Conservation (phyloP, 2,329 filamentous ascomycete genomes). For the Lasiodiplodia sp. region DNA sequence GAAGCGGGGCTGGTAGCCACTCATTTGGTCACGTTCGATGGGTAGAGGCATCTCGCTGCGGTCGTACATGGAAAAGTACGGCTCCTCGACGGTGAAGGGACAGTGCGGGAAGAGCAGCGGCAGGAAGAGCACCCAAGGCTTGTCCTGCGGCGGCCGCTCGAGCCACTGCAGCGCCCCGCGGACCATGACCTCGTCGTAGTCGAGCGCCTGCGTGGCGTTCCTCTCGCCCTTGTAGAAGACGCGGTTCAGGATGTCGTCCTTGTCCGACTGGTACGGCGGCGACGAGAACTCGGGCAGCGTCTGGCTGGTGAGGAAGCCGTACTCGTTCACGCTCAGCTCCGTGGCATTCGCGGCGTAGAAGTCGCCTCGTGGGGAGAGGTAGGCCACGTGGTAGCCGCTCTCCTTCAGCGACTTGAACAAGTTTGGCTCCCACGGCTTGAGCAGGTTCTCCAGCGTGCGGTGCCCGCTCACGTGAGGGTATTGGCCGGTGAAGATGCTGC, state of each 20-base stretch:
- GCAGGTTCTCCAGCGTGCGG: conserved; percentile 55
- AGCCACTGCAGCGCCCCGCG: conserved; percentile 54
- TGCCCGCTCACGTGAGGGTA: conserved; percentile 58
- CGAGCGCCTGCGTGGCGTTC: conserved; percentile 46
- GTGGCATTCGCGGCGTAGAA: conserved; percentile 54
- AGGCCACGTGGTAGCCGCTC: conserved; percentile 57
- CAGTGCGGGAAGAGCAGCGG: conserved; percentile 55
- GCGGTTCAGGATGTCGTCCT: conserved; percentile 48
- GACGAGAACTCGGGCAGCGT: conserved; percentile 36
- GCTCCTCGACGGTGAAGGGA: conserved; percentile 58
- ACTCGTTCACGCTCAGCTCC: conserved; percentile 55
- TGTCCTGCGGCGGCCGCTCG: conserved; percentile 50
- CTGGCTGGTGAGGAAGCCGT: conserved; percentile 53
- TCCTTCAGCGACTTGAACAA: conserved; percentile 55
- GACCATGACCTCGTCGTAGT: conserved; percentile 56
- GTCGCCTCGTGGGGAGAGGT: conserved; percentile 52
- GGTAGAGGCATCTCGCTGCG: conserved; percentile 39
- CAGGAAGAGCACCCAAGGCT: conserved; percentile 55
- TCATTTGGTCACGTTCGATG: conserved; percentile 33
- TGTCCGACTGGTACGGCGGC: conserved; percentile 28
- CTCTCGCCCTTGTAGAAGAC: conserved; percentile 54
- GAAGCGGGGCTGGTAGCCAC: conserved; percentile 54
- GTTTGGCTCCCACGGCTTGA: conserved; percentile 60
- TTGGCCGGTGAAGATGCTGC: conserved; percentile 56
- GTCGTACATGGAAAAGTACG: conserved; percentile 57